Conservation (phyloP, 2,329 filamentous ascomycete species). For the Pseudogymnoascus verrucosus region DNA sequence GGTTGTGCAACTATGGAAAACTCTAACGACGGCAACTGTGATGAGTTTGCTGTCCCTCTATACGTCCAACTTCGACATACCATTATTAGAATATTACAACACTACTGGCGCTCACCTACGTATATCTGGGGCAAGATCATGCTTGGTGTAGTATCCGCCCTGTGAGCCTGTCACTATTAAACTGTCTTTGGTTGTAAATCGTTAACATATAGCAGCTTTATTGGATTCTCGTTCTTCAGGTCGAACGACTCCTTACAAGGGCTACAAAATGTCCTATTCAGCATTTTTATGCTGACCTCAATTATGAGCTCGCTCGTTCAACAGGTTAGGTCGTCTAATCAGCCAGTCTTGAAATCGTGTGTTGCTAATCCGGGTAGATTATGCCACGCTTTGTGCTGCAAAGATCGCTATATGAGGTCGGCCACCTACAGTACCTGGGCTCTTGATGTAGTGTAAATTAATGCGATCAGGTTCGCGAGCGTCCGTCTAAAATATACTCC, state of each 20-base stretch:
- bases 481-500: conserved; percentile 20
- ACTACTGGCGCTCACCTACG: conserved; percentile 65
- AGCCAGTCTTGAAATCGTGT: background rate
- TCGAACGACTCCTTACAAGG: no score
- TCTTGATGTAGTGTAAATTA: background rate
- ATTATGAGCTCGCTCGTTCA: conserved; percentile 52
- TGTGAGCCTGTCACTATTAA: conserved; percentile 30
- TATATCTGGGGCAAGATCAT: conserved; percentile 64
- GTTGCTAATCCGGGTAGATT: conserved; percentile 32
- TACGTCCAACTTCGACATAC: no score
- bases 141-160: conserved; percentile 42
- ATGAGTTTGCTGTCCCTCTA: no score
- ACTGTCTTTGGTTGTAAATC: no score
- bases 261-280: no score
- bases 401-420: conserved; percentile 52
- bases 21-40: conserved; percentile 19
- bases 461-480: conserved; percentile 27
- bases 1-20: conserved; percentile 17
- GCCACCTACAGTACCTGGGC: background rate
- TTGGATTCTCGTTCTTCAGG: no score
- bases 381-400: conserved; percentile 62
- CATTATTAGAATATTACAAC: conserved; percentile 49
- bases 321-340: background rate
- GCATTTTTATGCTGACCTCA: no score
- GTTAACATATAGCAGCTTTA: background rate